Base-by-base conservation (phyloP, 768 basidiomycete genomes). In the Ramaria sp. region DNA sequence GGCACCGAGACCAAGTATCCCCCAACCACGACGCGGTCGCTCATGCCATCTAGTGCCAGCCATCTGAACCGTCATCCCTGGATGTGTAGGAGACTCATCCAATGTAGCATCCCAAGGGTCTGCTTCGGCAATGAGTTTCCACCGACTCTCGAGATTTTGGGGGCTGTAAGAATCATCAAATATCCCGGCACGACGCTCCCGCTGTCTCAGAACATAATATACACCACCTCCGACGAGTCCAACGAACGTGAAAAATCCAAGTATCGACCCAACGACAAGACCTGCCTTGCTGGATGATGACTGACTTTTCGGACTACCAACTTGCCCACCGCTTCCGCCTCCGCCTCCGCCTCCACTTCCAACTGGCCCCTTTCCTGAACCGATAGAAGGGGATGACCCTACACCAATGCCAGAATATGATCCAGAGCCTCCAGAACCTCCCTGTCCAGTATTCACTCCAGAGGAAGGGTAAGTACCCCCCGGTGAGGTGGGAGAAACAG, bases 211-310 rank as follows among this genome's bases (percentile, higher is more conserved):
- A n/a, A 56, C 48, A 24, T 56, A 82, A 61, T 73, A 80, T 1
- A 72, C 64, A 2, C 66, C 65, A 0, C 64, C 72, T 0, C 73
- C 59, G 13, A 66, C 70, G 7, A 72, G 64, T 3, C 71, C 74
- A 15, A 81, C 51, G 12, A 85, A 67, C 10, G 72, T 83, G 7
- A 86, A 65, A 6, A 78, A 63, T 13, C 82, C 87, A 43, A 92
- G 71, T 0, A 76, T 69, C 3, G 78, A 71, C 10, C 85, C 84
- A 5, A 91, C 65, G 1, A 75, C 78, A 61, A 89, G 80, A 2
- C 74, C 75, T 0, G 72, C 70, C 5, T 65, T 70, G 38, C 62
- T 63, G 36, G 47, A 61, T 13, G n/a, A n/a, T n/a, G n/a, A 61
- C 59, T 5, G 48, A 32, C 10, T 15, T n/a, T n/a, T 34, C 2